Evolutionary conservation across 495 filamentous ascomycete species (phyloP).

Genomic region (Talaromyces stipitatus): DNA sequence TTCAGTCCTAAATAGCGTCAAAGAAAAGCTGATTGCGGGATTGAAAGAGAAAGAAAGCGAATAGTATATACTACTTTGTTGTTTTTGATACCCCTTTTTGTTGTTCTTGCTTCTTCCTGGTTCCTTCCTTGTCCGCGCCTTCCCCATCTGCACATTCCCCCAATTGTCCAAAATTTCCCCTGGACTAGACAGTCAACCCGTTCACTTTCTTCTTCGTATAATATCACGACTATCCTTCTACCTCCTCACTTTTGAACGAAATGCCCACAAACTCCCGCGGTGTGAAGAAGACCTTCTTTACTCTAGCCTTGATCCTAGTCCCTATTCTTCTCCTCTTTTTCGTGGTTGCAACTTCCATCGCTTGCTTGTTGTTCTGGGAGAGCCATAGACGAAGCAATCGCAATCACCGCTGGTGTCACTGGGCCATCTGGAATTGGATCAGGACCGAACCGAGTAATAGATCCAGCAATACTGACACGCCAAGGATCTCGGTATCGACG

Average conservation of each 20-base stretch:
- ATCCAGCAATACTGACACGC: conserved; percentile 11
- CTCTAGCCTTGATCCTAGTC: conserved; percentile 47
- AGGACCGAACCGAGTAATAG: conserved; percentile 8
- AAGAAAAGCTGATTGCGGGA: conserved; percentile 50
- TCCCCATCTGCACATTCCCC: not conserved
- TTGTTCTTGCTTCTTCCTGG: not conserved
- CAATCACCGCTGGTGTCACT: not conserved
- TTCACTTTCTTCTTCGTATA: not conserved
- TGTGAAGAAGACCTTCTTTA: conserved; percentile 29
- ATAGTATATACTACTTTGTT: not conserved
- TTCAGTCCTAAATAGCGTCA: conserved; percentile 47
- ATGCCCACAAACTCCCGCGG: conserved; percentile 23
- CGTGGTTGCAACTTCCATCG: conserved; percentile 37
- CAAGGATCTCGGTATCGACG: conserved; percentile 11
- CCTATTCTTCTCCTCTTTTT: conserved; percentile 42
- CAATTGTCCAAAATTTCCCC: not conserved
- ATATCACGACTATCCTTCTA: not conserved
- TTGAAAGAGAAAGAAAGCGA: not conserved
- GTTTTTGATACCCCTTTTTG: not conserved
- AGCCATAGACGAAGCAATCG: conserved; percentile 3
- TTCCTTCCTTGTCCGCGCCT: not conserved
- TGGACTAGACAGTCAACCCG: not conserved
- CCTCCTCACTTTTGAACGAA: conserved; percentile 8
- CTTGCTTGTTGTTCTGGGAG: conserved; percentile 33
- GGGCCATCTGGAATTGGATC: conserved; percentile 7